Evolutionary conservation across 169 alveolate species (phyloP), one percentile per base, ranked within the genome.

Genomic region (Neospora caninum): DNA sequence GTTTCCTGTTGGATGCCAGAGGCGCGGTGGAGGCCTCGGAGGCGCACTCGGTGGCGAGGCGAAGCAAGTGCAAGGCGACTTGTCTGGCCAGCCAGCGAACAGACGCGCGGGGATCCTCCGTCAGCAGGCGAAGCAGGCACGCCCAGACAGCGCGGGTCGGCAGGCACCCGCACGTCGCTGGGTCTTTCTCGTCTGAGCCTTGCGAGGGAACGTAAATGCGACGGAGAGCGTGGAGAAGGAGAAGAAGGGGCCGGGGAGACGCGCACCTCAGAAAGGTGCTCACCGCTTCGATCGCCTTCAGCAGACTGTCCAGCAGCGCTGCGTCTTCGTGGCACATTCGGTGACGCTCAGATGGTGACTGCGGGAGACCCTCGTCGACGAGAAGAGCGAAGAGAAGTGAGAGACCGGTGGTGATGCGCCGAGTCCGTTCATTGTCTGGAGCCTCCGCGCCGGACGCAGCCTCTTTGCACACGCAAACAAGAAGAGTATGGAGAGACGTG

Each of bases 331-430:
- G 89, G 36, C 20, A 22, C 20, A 4, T 31, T 49, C 41, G 6
- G 89, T 82, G 89, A 2, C 86, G 86, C 42, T 78, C 45, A 36
- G 42, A 2, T 6, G 69, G 69, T 4, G 53, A 9, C 64, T 42
- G 89, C 20, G 89, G 67, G 34, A 82, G 27, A 0, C 38, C 89
- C 39, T 78, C 69, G 41, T 82, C 67, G 69, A 82, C 41, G 43
- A 82, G 89, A 13, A 82, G 89, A 41, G 67, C 89, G 10, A 82
- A 82, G 39, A 82, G 89, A 29, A 82, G 64, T 4, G 89, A 22
- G 43, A 82, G n/a, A 39, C 89, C 89, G 69, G 69, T 29, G 31
- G 89, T 43, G 89, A 82, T 82, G 64, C 69, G 64, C n/a, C 84
- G 73, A 9, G 73, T 64, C n/a, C 73, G 16, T 27, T 64, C 49